phyloP scores from a whole-genome alignment of 768 basidiomycete genomes.

The Lactarius hatsudake region DNA sequence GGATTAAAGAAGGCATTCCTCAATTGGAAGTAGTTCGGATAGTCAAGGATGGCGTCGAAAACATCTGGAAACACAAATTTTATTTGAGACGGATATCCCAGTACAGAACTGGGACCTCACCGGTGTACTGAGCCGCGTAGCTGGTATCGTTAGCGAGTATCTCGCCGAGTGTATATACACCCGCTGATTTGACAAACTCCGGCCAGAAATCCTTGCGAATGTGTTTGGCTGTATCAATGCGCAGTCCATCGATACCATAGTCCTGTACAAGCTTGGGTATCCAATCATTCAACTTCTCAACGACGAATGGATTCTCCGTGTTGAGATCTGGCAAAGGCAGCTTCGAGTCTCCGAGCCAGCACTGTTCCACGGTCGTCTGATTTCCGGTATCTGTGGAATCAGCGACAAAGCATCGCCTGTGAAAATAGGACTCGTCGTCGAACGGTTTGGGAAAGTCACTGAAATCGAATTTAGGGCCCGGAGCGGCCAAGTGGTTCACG shows the following conservation, averaged over 20 bases:
- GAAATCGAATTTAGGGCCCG: constrained; percentile 29
- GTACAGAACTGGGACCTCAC: constrained; percentile 31
- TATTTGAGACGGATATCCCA: not conserved
- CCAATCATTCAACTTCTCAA: constrained; percentile 46
- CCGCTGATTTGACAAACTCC: constrained; percentile 45
- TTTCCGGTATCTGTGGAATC: constrained; percentile 38
- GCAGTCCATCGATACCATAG: constrained; percentile 52
- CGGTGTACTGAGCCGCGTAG: constrained; percentile 42
- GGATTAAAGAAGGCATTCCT: constrained; percentile 40
- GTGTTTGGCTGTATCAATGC: constrained; percentile 61
- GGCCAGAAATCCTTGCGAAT: constrained; percentile 55
- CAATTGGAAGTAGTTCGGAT: constrained; percentile 47
- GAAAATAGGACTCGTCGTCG: constrained; percentile 38
- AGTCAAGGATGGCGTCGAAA: constrained; percentile 47
- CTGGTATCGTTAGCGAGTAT: constrained; percentile 43
- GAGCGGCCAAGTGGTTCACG: constrained; percentile 57
- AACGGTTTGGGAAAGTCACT: constrained; percentile 35
- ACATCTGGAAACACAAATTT: constrained; percentile 33
- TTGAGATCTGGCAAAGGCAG: constrained; percentile 58
- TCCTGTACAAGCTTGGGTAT: constrained; percentile 44
- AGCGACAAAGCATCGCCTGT: constrained; percentile 41
- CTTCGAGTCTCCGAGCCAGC: constrained; percentile 56
- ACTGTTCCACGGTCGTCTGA: constrained; percentile 50
- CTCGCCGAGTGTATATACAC: constrained; percentile 56
- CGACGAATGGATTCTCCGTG: constrained; percentile 49